Conservation (phyloP, 345 rosid genomes). For the Pistacia integerrima region DNA sequence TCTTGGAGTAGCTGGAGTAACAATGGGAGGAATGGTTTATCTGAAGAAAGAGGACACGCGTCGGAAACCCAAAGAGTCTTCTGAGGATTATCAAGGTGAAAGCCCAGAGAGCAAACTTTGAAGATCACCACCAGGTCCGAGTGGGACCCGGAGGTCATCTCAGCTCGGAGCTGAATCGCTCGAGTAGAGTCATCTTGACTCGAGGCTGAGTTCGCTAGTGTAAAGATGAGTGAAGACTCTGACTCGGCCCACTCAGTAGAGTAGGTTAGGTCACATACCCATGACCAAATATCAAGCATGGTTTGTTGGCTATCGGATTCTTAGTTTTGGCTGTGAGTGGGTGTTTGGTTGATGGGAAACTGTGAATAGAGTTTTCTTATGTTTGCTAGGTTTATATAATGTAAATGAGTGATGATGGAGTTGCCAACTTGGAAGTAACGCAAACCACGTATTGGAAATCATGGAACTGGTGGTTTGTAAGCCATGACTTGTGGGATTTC, state of each 20-base stretch:
- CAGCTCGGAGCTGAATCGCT: slow-evolving; percentile 60
- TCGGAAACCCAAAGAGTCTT: slow-evolving; percentile 74
- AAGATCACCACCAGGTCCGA: slow-evolving; percentile 41
- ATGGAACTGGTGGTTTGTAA: slow-evolving; percentile 34
- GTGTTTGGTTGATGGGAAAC: slow-evolving; percentile 12
- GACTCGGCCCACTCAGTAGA: slow-evolving; percentile 37
- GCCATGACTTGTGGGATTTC: not conserved
- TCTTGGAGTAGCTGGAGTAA: slow-evolving; percentile 78
- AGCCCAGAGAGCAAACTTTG: slow-evolving; percentile 47
- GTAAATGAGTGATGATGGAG: slow-evolving; percentile 41
- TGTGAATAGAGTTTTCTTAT: slow-evolving; percentile 4
- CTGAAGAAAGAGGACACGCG: slow-evolving; percentile 58
- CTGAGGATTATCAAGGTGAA: slow-evolving; percentile 24
- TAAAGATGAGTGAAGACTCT: slow-evolving; percentile 31
- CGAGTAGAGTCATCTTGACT: slow-evolving; percentile 27
- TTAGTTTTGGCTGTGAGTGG: not conserved
- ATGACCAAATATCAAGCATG: slow-evolving; percentile 75
- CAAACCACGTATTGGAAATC: slow-evolving; percentile 24
- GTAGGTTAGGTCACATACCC: slow-evolving; percentile 64
- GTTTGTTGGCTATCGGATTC: not conserved
- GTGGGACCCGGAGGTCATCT: slow-evolving; percentile 34
- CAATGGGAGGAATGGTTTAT: slow-evolving; percentile 76
- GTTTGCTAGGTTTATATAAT: slow-evolving; percentile 37
- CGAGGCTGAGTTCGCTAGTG: slow-evolving; percentile 41
- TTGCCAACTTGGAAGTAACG: slow-evolving; percentile 42